Base-by-base conservation (phyloP, 495 filamentous ascomycete species). In the Aspergillus wentii region DNA sequence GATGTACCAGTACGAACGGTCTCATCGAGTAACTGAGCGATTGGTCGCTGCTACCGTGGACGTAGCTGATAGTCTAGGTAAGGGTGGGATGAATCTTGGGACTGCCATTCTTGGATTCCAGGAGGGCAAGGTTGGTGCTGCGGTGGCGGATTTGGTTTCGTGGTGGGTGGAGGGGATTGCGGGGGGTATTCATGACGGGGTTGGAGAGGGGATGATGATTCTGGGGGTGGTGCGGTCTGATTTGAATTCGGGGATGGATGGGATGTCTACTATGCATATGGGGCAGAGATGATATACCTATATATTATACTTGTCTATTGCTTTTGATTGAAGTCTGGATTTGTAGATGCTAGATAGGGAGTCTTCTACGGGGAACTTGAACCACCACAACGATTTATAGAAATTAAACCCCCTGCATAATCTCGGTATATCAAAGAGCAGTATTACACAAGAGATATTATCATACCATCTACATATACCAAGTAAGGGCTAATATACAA, bases 111-210 rank as follows among this genome's bases (percentile, higher is more conserved):
- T 61, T 37, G 68, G 58, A 10, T 64, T 83, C 39, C 66, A 75
- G 23, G 74, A 80, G 42, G 78, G 80, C 1, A 74, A 67, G 33
- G 46, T 82, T 14, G 76, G 76, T 5, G 54, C 71, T 43, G 62
- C 60, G 2, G 46, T 80, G 17, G 66, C 66, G 27, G 70, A 71
- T 4, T 31, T 75, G 9, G 66, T 67, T 1, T 46, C 56, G 3
- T 83, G 78, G 78, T 71, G 76, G 62, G 45, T 80, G 15, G 74
- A 78, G 44, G 71, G 73, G 10, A 59, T 83, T 28, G 71, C 72
- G 3, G 78, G 74, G 11, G 81, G 81, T 10, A 62, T 85, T 22
- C 74, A 79, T 48, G 80, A 85, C 33, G 81, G 81, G 0, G 63
- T 83, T 28, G 72, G 72, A 1, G 75, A 82, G 45, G 81, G 79